These are phyloP conservation scores for Fusarium devonianum DNA, from an alignment of 2,329 filamentous ascomycete genomes.

Conservation along the genomic window DNA sequence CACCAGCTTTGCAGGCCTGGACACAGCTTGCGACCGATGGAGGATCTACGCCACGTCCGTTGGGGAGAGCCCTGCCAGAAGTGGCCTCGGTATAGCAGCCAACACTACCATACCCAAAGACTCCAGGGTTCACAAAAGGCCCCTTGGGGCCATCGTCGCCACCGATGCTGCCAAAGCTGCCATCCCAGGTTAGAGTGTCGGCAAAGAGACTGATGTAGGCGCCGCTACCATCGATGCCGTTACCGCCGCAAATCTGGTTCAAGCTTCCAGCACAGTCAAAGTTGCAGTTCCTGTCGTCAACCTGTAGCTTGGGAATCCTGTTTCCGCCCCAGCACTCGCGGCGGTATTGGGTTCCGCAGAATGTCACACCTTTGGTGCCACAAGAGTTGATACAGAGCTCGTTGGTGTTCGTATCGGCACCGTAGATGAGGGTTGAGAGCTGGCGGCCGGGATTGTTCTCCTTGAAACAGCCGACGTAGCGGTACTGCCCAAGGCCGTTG, in stretches of 20 bases:
- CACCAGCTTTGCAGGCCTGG: slow-evolving; percentile 40
- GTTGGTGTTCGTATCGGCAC: slow-evolving; percentile 52
- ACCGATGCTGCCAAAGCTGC: slow-evolving; percentile 7
- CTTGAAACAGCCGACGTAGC: slow-evolving; percentile 62
- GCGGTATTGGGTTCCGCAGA: slow-evolving; percentile 59
- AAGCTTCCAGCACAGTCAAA: slow-evolving; percentile 58
- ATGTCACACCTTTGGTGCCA: slow-evolving; percentile 45
- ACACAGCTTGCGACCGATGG: slow-evolving; percentile 47
- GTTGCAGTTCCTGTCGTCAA: slow-evolving; percentile 58
- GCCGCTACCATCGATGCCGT: slow-evolving; percentile 48
- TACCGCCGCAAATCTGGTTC: slow-evolving; percentile 62
- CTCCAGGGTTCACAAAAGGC: slow-evolving; percentile 48
- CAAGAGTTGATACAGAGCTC: slow-evolving; percentile 56
- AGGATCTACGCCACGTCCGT: slow-evolving; percentile 31
- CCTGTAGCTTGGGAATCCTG: slow-evolving; percentile 52
- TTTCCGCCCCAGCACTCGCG: slow-evolving; percentile 64
- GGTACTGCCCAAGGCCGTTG: slow-evolving; percentile 56
- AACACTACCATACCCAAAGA: slow-evolving; percentile 46
- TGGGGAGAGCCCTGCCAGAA: slow-evolving; percentile 44
- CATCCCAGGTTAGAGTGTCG: slow-evolving; percentile 41
- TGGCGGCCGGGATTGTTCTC: slow-evolving; percentile 65
- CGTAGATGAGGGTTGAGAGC: slow-evolving; percentile 52
- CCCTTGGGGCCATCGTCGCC: slow-evolving; percentile 19
- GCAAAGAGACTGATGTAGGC: slow-evolving; percentile 59
- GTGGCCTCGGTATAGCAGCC: slow-evolving; percentile 51